These are phyloP conservation scores for Trypanosoma mega DNA, from an alignment of 208 protist genomes.

Conservation along the genomic window DNA sequence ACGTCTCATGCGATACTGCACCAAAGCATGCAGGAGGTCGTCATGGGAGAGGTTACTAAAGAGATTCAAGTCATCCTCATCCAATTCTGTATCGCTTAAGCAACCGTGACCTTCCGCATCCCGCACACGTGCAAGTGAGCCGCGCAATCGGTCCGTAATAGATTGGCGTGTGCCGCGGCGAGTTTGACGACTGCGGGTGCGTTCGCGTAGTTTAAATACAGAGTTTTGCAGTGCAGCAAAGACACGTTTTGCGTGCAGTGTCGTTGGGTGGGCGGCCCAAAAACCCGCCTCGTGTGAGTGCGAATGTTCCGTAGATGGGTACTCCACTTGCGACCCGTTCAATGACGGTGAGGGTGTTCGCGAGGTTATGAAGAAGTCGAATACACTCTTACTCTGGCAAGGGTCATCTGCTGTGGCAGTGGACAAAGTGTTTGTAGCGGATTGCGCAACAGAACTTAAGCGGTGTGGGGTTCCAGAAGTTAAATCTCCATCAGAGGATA, in stretches of 20 bases:
- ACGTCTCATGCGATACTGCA: constrained; percentile 26
- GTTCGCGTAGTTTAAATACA: background rate
- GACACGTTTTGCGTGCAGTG: constrained; percentile 12
- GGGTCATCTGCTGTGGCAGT: background rate
- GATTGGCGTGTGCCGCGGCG: too few relatives aligned
- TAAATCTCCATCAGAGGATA: constrained; percentile 2
- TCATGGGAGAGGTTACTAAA: constrained; percentile 8
- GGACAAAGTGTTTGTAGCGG: background rate
- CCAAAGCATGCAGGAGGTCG: constrained; percentile 12
- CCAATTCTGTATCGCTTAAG: background rate
- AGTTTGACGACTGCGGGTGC: too few relatives aligned
- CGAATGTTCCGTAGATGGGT: background rate
- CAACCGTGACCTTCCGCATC: too few relatives aligned
- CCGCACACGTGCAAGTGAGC: too few relatives aligned
- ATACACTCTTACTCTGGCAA: constrained; percentile 4
- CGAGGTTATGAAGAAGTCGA: constrained; percentile 26
- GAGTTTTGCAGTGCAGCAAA: constrained; percentile 17
- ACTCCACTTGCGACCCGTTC: too few relatives aligned
- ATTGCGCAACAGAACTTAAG: background rate
- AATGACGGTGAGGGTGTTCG: too few relatives aligned
- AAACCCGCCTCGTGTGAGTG: background rate
- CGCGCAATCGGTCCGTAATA: too few relatives aligned
- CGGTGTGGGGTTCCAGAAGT: background rate
- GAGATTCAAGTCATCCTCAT: constrained; percentile 5
- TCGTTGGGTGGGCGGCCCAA: constrained; percentile 15